phyloP scores from a whole-genome alignment of 225 moss, liverwort and hornwort genomes.

The Lunularia cruciata region DNA sequence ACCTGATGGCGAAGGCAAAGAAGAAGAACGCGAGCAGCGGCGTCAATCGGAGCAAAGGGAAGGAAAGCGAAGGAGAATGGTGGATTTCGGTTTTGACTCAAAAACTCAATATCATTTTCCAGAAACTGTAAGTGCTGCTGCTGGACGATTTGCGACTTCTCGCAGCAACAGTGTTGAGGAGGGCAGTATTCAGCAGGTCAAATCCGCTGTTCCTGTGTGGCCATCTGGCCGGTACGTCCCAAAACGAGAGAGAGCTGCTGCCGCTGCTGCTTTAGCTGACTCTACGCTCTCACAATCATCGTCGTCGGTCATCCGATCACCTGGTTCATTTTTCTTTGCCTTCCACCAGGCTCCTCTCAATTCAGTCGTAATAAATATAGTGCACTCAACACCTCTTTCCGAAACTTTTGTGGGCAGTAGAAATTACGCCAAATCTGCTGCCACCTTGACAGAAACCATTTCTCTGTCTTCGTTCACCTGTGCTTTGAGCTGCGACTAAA shows the following conservation, averaged over 20 bases:
- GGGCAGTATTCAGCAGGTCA: constrained; percentile 14
- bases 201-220: constrained; percentile 7
- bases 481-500: too few species aligned
- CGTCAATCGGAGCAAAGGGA: constrained; percentile 4
- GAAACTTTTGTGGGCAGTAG: background rate
- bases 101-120: background rate
- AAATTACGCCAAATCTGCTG: background rate
- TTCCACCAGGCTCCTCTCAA: background rate
- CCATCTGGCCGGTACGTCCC: constrained; percentile 70
- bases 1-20: background rate
- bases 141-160: background rate
- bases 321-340: constrained; percentile 48
- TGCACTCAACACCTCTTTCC: too few species aligned
- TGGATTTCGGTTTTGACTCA: background rate
- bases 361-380: too few species aligned
- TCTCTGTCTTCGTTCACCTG: too few species aligned
- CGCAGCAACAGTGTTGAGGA: background rate
- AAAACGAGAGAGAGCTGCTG: constrained; percentile 70
- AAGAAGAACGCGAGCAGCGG: background rate
- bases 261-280: constrained; percentile 44
- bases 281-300: constrained; percentile 33
- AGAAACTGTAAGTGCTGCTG: background rate
- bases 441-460: background rate
- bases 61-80: constrained; percentile 18
- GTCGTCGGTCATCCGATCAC: constrained; percentile 49